Evolutionary conservation across 306 rosid species (phyloP).

Genomic region (Cicer bijugum): DNA sequence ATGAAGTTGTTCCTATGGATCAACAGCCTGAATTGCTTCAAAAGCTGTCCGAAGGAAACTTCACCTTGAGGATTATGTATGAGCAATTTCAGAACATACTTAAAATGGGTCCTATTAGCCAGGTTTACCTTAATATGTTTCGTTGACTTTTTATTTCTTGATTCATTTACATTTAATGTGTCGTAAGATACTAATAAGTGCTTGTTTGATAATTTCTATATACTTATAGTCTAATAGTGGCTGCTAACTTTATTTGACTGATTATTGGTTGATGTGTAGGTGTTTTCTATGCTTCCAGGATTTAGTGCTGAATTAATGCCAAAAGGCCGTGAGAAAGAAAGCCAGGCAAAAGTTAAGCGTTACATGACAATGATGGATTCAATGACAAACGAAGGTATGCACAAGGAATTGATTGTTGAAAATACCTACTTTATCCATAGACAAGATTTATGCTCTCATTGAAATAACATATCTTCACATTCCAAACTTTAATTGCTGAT

Average conservation of each 20-base stretch:
- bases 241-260: conserved; percentile 36
- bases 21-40: conserved; percentile 82
- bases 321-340: conserved; percentile 86
- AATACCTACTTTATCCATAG: neutral
- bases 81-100: conserved; percentile 80
- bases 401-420: conserved; percentile 1
- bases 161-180: conserved; percentile 8
- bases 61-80: conserved; percentile 84
- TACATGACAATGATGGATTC: conserved; percentile 99
- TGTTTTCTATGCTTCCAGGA: conserved; percentile 82
- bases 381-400: conserved; percentile 80
- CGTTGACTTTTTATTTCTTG: neutral
- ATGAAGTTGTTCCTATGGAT: conserved; percentile 87
- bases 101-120: conserved; percentile 76
- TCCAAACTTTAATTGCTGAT: conserved; percentile 39
- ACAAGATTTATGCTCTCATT: conserved; percentile 4
- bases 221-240: conserved; percentile 11
- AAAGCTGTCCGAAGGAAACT: conserved; percentile 81
- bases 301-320: conserved; percentile 82
- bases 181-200: neutral
- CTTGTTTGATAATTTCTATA: conserved; percentile 20
- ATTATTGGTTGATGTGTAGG: conserved; percentile 49
- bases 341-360: conserved; percentile 81
- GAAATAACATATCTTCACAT: neutral
- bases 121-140: conserved; percentile 53